A percentile compares a stretch with the other conserved stretches of the same genome.
These are phyloP conservation scores for Epichloe typhina DNA, from an alignment of 2,329 filamentous ascomycete genomes.

Conservation along the genomic window DNA sequence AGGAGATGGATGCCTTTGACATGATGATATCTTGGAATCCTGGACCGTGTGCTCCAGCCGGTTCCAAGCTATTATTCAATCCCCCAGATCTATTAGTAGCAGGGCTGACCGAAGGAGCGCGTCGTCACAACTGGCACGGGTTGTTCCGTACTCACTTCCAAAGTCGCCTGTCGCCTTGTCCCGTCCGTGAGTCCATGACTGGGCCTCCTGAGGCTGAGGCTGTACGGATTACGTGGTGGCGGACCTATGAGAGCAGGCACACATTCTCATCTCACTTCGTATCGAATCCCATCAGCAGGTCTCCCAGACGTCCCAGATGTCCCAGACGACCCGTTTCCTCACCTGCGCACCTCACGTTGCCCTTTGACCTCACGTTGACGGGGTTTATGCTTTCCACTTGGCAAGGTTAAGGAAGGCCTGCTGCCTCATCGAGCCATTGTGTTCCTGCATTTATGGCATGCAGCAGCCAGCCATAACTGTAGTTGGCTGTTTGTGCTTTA, in stretches of 20 bases:
- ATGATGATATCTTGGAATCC: no score
- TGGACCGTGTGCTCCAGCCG: no score
- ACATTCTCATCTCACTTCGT: background rate
- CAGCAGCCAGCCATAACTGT: conserved; percentile 1
- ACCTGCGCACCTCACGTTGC: conserved; percentile 2
- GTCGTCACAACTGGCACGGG: background rate
- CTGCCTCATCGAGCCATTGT: conserved; percentile 8
- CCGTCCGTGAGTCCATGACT: background rate
- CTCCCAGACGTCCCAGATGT: background rate
- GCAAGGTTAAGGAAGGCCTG: background rate
- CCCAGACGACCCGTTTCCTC: background rate
- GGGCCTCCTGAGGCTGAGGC: conserved; percentile 3
- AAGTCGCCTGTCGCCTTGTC: background rate
- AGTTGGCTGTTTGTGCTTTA: background rate
- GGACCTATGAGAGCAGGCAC: background rate
- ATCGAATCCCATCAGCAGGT: conserved; percentile 7
- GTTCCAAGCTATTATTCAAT: no score
- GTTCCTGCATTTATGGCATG: conserved; percentile 17
- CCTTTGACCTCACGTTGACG: background rate
- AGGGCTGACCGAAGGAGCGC: background rate
- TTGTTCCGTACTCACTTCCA: background rate
- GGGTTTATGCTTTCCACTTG: background rate
- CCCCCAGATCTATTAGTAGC: no score
- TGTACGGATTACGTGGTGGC: background rate
- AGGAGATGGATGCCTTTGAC: no score